Evolutionary conservation across 495 filamentous ascomycete species (phyloP).

Genomic region (Neurospora sp.): DNA sequence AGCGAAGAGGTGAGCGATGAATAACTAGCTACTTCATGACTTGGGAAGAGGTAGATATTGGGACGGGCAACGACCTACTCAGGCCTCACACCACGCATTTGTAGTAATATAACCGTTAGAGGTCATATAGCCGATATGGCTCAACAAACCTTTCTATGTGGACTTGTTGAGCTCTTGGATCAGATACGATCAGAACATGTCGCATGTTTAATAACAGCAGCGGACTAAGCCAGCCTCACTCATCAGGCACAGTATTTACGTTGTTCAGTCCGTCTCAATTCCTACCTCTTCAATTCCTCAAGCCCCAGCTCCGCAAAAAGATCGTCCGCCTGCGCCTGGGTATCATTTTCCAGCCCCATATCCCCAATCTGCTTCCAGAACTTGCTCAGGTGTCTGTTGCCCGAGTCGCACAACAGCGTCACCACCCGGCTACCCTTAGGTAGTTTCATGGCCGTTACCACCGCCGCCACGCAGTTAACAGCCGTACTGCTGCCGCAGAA

Average conservation of each 20-base stretch:
- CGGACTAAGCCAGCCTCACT: neutral
- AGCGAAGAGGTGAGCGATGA: slow-evolving; percentile 1
- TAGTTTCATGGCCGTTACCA: slow-evolving; percentile 63
- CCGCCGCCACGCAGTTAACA: slow-evolving; percentile 91
- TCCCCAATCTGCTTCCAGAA: slow-evolving; percentile 82
- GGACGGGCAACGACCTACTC: neutral
- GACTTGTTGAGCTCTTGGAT: neutral
- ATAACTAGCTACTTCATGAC: neutral
- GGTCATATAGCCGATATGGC: neutral
- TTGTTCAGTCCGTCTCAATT: neutral
- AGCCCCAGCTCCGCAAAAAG: slow-evolving; percentile 29
- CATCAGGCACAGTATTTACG: neutral
- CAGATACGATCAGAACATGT: neutral
- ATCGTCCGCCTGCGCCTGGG: slow-evolving; percentile 12
- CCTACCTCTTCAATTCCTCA: slow-evolving; percentile 10
- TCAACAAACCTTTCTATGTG: neutral
- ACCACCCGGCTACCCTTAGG: slow-evolving; percentile 65
- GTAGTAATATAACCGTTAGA: neutral
- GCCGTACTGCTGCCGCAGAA: slow-evolving; percentile 91
- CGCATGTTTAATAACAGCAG: neutral
- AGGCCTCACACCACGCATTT: neutral
- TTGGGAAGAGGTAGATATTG: neutral
- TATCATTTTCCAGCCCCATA: slow-evolving; percentile 45
- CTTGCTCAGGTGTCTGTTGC: slow-evolving; percentile 82
- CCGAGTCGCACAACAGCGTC: slow-evolving; percentile 86